Evolutionary conservation across 2,329 filamentous ascomycete genomes (phyloP).

Genomic region (Colletotrichum sojae): DNA sequence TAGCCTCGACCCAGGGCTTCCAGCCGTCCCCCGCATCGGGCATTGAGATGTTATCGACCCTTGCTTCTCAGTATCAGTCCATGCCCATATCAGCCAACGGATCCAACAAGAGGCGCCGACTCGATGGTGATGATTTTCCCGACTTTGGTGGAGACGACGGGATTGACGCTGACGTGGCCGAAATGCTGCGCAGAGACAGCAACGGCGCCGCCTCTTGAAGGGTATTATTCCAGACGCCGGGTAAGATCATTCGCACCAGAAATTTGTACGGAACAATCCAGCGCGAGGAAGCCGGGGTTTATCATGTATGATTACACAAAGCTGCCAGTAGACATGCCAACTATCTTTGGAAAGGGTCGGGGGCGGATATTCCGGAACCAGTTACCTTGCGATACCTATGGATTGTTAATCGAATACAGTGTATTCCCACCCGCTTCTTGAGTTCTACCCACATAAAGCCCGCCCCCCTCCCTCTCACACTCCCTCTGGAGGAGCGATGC

Average conservation of each 20-base stretch:
- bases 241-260: background rate
- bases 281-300: background rate
- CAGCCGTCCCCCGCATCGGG: slow-evolving; percentile 47
- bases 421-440: too few species aligned
- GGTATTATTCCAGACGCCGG: background rate
- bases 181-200: slow-evolving; percentile 65
- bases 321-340: too few species aligned
- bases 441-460: too few species aligned
- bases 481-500: too few species aligned
- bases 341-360: too few species aligned
- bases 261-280: background rate
- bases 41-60: slow-evolving; percentile 57
- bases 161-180: slow-evolving; percentile 70
- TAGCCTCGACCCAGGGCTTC: slow-evolving; percentile 41
- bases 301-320: background rate
- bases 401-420: too few species aligned
- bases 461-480: too few species aligned
- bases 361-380: too few species aligned
- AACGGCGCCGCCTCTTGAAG: slow-evolving; percentile 34
- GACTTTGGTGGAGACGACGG: slow-evolving; percentile 68
- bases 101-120: slow-evolving; percentile 69
- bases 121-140: slow-evolving; percentile 67
- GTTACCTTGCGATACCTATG: too few species aligned
- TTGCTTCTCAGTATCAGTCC: slow-evolving; percentile 63
- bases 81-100: slow-evolving; percentile 66